Evolutionary conservation across 2,329 filamentous ascomycete species (phyloP), one percentile per base, ranked within the genome.

Genomic region (Claviceps africana): DNA sequence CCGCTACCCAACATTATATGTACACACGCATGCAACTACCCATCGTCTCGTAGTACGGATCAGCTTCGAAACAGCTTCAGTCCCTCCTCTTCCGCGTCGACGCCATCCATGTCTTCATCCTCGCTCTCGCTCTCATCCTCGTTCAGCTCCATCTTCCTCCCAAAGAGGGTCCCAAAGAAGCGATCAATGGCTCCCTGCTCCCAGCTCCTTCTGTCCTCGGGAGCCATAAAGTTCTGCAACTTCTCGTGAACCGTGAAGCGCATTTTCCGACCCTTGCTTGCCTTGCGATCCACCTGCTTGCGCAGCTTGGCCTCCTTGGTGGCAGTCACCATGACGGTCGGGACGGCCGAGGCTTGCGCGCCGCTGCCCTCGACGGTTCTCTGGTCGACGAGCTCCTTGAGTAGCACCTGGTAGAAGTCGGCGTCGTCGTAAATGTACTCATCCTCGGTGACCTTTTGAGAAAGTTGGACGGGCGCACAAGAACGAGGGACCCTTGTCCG

Each of bases 191-290:
- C 88, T 54, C 80, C 77, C 58, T 85, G 81, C 56, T 87, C 86
- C 93, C 93, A 98, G 17, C 67, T 69, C 3, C 85, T 77, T 51
- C 87, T 75, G 64, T 95, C 86, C 65, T 96, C 88, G 0, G 89
- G 83, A 11, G 90, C 90, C 89, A 96, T 96, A 64, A 97, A 97
- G 67, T 96, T 96, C 71, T 95, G 88, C 62, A 98, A 69, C 73
- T 97, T 97, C 72, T 97, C 91, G 64, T 97, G 90, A 46, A 96
- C 88, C 17, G 87, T 93, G 69, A 91, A 98, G 40, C 88, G 78
- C 77, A 98, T 79, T 72, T 96, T 96, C 48, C 93, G 76, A 6
- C 93, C 93, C 70, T 97, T 97, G 65, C 88, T 95, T 0, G 93
- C 93, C 65, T 90, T 93, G 21, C 90, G 90, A 66, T 98, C 93